Conservation (phyloP, 2,329 filamentous ascomycete species). For the Aspergillus ibericus region DNA sequence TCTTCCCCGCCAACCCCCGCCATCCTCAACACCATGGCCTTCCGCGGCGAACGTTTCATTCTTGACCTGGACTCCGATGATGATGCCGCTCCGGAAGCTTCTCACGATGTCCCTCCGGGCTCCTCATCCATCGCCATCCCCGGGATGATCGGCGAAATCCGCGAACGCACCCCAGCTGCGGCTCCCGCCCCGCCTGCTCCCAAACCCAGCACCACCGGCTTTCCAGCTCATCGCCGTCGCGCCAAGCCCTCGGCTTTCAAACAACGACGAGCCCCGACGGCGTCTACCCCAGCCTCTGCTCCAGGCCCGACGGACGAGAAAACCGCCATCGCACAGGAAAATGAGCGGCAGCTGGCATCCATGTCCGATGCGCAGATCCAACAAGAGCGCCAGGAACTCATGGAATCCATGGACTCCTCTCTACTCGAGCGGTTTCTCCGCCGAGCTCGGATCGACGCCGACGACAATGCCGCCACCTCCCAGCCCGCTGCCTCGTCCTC, state of each 20-base stretch:
- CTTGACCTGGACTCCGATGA: constrained; percentile 58
- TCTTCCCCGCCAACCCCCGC: background rate
- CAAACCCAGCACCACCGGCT: constrained; percentile 71
- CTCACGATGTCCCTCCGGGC: constrained; percentile 14
- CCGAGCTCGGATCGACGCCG: constrained; percentile 73
- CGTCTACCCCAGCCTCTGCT: constrained; percentile 1
- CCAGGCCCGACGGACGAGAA: constrained; percentile 55
- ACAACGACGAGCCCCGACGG: constrained; percentile 49
- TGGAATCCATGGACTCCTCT: constrained; percentile 71
- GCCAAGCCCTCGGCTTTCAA: constrained; percentile 75
- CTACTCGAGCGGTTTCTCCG: constrained; percentile 75
- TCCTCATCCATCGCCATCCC: constrained; percentile 26
- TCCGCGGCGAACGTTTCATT: constrained; percentile 62
- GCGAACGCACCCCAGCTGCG: constrained; percentile 66
- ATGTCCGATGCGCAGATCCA: constrained; percentile 86
- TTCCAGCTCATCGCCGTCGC: constrained; percentile 85
- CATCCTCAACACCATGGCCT: constrained; percentile 41
- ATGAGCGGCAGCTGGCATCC: constrained; percentile 66
- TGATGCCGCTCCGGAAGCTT: constrained; percentile 36
- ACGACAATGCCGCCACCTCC: constrained; percentile 21
- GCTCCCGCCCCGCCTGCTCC: constrained; percentile 42
- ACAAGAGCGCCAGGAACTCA: constrained; percentile 75
- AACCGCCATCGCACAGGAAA: constrained; percentile 77
- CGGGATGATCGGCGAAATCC: constrained; percentile 68
- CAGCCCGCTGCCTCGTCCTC: constrained; percentile 2